Conservation (phyloP, 2,329 filamentous ascomycete genomes). For the Botrytis paeoniae region DNA sequence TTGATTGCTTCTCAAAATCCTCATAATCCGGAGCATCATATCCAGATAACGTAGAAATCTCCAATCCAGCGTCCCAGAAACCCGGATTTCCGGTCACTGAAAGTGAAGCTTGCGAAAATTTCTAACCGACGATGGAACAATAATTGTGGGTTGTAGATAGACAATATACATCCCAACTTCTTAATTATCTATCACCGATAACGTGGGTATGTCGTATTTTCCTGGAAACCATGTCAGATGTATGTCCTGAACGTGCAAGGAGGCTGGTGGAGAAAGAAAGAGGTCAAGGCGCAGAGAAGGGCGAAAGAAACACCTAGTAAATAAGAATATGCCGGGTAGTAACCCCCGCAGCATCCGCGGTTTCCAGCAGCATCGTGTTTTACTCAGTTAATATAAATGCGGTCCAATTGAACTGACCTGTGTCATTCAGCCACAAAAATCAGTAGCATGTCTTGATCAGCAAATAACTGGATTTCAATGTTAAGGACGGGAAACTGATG, state of each 20-base stretch:
- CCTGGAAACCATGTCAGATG: neutral
- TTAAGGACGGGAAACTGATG: neutral
- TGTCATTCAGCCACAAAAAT: neutral
- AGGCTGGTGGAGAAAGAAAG: neutral
- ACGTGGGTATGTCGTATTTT: neutral
- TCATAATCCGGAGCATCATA: neutral
- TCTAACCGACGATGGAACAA: neutral
- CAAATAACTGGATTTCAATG: neutral
- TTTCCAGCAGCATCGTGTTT: neutral
- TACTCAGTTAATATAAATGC: neutral
- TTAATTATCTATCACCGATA: neutral
- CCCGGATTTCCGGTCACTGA: neutral
- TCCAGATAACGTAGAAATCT: neutral
- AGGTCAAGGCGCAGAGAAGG: neutral
- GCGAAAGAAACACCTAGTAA: neutral
- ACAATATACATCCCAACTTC: neutral
- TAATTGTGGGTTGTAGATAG: neutral
- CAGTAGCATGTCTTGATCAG: neutral
- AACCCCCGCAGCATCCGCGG: neutral
- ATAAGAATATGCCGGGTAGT: neutral
- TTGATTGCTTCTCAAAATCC: neutral
- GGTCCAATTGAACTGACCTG: neutral
- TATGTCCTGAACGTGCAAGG: neutral
- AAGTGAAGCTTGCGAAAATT: neutral
- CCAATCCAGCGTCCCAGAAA: neutral